Conservation (phyloP, 78 protist species). For the Protostelium mycophagum region DNA sequence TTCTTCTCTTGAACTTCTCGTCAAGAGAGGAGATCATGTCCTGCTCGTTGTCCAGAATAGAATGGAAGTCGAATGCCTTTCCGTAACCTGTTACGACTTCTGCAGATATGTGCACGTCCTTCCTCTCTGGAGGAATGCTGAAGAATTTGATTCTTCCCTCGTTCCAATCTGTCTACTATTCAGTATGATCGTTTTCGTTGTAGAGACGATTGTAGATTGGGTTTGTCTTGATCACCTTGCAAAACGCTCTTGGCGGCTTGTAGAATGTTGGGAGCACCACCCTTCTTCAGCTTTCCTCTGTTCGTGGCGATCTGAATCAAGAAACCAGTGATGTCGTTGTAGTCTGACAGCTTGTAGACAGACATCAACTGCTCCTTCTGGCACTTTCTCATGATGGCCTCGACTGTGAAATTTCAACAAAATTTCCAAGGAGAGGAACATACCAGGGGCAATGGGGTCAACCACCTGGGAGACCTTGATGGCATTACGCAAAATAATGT, state of each 20-base stretch:
- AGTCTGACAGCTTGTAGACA: constrained; percentile 29
- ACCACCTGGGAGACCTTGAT: constrained; percentile 66
- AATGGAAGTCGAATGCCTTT: constrained; percentile 43
- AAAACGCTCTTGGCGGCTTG: constrained; percentile 36
- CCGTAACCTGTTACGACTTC: constrained; percentile 25
- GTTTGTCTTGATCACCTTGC: background rate
- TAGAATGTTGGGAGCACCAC: constrained; percentile 36
- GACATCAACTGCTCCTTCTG: constrained; percentile 17
- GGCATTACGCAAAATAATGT: constrained; percentile 32
- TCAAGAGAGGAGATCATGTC: constrained; percentile 2
- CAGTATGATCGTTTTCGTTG: background rate
- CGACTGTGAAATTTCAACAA: constrained; percentile 3
- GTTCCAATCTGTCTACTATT: constrained; percentile 44
- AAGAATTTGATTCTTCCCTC: constrained; percentile 62
- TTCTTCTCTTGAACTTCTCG: no score
- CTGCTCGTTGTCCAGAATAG: background rate
- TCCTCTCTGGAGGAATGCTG: constrained; percentile 42
- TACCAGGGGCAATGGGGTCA: constrained; percentile 63
- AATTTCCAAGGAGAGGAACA: background rate
- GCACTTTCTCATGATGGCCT: constrained; percentile 29
- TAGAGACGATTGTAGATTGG: background rate
- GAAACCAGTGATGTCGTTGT: constrained; percentile 10
- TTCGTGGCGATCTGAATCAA: constrained; percentile 28
- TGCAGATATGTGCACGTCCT: background rate
- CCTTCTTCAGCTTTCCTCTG: constrained; percentile 27